Evolutionary conservation across 2,329 filamentous ascomycete genomes (phyloP).

Genomic region (Berkeleyomyces rouxiae): DNA sequence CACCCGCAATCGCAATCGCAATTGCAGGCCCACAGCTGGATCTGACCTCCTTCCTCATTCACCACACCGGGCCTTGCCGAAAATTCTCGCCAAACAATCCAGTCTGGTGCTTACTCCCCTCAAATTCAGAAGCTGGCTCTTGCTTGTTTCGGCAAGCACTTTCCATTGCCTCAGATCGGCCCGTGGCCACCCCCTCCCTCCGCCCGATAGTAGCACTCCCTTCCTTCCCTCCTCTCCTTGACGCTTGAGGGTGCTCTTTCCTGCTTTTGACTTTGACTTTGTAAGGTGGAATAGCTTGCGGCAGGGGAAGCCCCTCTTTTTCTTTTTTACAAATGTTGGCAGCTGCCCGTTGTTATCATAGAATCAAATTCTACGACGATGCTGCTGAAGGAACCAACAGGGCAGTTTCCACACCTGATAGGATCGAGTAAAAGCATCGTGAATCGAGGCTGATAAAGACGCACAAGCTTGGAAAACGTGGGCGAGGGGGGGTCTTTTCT

Average conservation of each 20-base stretch:
- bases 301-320: background rate
- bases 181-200: slow-evolving; percentile 2
- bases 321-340: background rate
- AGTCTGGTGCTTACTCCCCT: background rate
- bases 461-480: background rate
- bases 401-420: slow-evolving; percentile 7
- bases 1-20: background rate
- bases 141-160: slow-evolving; percentile 5
- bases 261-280: background rate
- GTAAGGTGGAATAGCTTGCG: slow-evolving; percentile 1
- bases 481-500: background rate
- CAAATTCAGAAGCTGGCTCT: slow-evolving; percentile 3
- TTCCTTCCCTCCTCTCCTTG: background rate
- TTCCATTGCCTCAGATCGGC: background rate
- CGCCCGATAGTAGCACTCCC: slow-evolving; percentile 3
- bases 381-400: background rate
- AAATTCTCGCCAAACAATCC: background rate
- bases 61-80: background rate
- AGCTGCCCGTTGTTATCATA: background rate
- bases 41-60: background rate
- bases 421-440: slow-evolving; percentile 4
- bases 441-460: background rate
- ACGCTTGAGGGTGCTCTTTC: background rate
- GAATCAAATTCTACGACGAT: background rate
- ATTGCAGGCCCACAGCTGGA: background rate